Evolutionary conservation across 345 rosid genomes (phyloP).

Genomic region (Citrus hindsii): DNA sequence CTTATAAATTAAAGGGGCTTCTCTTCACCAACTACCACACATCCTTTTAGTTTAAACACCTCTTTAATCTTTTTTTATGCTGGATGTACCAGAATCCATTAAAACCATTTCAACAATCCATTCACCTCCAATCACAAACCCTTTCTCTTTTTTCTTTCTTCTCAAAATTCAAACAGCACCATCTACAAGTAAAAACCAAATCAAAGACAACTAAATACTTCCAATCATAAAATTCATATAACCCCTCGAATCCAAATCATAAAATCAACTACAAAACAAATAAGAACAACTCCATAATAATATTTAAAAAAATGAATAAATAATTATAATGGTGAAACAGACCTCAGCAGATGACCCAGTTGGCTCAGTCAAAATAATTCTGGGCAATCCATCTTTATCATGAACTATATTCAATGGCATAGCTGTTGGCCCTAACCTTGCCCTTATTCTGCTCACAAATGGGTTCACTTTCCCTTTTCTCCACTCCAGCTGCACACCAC

Average conservation of each 20-base stretch:
- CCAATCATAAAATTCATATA: neutral
- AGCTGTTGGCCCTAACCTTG: constrained; percentile 38
- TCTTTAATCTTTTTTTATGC: neutral
- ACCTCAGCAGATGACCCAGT: constrained; percentile 88
- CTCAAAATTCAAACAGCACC: neutral
- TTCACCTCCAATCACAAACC: neutral
- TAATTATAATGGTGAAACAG: neutral
- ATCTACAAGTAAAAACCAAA: neutral
- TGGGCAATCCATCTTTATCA: constrained; percentile 60
- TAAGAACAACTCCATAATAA: too few species aligned
- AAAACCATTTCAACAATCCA: neutral
- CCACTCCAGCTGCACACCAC: constrained; percentile 53
- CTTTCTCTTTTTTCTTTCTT: neutral
- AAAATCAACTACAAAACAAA: neutral
- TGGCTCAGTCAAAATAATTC: constrained; percentile 71
- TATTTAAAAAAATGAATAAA: too few species aligned
- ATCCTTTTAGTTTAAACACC: neutral
- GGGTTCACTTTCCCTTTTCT: constrained; percentile 60
- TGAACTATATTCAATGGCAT: constrained; percentile 72
- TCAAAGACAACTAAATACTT: neutral
- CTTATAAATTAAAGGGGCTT: neutral
- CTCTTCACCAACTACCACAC: neutral
- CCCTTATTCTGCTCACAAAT: constrained; percentile 46
- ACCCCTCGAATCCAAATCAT: neutral
- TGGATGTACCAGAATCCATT: neutral